These are phyloP conservation scores for Corymbia citriodora DNA, from an alignment of 441 rosid genomes.

Conservation along the genomic window DNA sequence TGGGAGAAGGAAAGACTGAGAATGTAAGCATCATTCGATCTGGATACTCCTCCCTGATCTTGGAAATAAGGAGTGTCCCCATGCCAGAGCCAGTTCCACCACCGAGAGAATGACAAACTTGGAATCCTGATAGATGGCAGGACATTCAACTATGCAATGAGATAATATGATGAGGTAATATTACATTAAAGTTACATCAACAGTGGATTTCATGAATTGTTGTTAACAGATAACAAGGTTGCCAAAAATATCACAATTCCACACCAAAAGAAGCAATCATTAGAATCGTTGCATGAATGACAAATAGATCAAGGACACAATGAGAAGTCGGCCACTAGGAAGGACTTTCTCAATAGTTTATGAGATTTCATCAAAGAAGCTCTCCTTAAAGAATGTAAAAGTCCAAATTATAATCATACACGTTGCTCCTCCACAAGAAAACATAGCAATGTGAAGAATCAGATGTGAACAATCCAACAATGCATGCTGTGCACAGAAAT, in stretches of 20 bases:
- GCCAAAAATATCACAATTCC: background rate
- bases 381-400: background rate
- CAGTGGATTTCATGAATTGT: background rate
- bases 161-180: background rate
- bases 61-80: background rate
- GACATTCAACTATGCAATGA: background rate
- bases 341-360: background rate
- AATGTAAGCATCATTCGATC: background rate
- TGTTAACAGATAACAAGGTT: background rate
- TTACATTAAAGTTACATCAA: background rate
- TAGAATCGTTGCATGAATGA: background rate
- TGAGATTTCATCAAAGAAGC: background rate
- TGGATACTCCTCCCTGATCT: background rate
- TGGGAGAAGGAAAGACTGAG: background rate
- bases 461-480: background rate
- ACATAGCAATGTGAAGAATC: background rate
- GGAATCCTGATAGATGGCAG: background rate
- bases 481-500: rapidly evolving
- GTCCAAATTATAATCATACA: background rate
- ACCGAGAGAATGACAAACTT: background rate
- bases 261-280: background rate
- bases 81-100: background rate
- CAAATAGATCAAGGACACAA: background rate
- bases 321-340: background rate
- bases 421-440: background rate